phyloP scores from a whole-genome alignment of 2,329 filamentous ascomycete genomes.

The Sporothrix variecibatus region DNA sequence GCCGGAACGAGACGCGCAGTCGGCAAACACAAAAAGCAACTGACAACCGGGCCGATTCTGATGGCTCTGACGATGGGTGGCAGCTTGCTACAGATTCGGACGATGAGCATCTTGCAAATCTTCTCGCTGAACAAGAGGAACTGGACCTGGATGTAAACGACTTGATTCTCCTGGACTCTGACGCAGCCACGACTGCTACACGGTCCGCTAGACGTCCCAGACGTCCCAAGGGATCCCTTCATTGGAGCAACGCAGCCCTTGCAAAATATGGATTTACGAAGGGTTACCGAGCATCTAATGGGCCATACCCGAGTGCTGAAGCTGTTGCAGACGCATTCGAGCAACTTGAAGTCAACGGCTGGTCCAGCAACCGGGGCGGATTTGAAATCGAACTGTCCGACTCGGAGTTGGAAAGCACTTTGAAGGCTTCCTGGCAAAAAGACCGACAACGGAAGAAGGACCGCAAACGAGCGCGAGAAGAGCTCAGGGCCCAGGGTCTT shows the following conservation, averaged over 20 bases:
- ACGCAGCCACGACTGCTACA: constrained; percentile 26
- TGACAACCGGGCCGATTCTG: constrained; percentile 43
- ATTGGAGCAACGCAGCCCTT: not conserved
- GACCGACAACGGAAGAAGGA: constrained; percentile 71
- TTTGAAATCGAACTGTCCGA: constrained; percentile 55
- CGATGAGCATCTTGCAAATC: constrained; percentile 63
- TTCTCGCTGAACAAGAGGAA: constrained; percentile 63
- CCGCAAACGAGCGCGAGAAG: constrained; percentile 69
- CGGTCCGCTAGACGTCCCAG: not conserved
- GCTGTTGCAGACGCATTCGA: constrained; percentile 55
- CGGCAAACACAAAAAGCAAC: constrained; percentile 25
- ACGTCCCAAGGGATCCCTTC: not conserved
- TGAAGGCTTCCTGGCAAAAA: constrained; percentile 63
- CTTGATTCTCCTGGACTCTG: constrained; percentile 56
- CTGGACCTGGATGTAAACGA: constrained; percentile 64
- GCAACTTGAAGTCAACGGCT: constrained; percentile 84
- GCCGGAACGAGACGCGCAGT: too few relatives aligned
- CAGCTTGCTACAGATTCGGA: constrained; percentile 55
- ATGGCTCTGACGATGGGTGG: constrained; percentile 16
- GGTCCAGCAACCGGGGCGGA: constrained; percentile 57
- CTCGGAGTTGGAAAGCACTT: constrained; percentile 63
- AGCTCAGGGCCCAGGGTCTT: constrained; percentile 65
- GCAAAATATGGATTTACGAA: not conserved
- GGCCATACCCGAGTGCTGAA: constrained; percentile 44
- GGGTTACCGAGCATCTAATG: constrained; percentile 27